Evolutionary conservation across 139 green algal species (phyloP).

Genomic region (Tetradesmus lagerheimii): DNA sequence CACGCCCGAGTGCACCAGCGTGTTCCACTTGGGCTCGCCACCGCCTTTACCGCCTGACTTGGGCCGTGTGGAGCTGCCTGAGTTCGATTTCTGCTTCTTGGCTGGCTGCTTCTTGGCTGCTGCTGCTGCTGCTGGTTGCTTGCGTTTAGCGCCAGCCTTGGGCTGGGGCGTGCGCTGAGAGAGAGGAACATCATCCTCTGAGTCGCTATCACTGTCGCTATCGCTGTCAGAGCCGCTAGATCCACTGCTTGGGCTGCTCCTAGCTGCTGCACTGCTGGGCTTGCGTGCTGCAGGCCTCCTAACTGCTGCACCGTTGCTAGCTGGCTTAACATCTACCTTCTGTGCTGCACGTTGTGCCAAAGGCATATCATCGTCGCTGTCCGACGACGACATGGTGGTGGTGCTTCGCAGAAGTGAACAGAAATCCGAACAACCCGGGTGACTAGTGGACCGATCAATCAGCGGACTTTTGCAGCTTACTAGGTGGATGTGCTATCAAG

Average conservation of each 20-base stretch:
- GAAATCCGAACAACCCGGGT: background rate
- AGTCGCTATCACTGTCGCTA: background rate
- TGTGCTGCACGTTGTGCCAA: constrained; percentile 42
- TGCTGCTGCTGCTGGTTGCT: constrained; percentile 39
- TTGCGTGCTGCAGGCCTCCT: constrained; percentile 12
- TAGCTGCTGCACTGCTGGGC: background rate
- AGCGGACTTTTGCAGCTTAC: background rate
- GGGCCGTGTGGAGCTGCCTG: background rate
- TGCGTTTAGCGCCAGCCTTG: constrained; percentile 34
- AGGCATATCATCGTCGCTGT: constrained; percentile 61
- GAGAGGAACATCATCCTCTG: constrained; percentile 50
- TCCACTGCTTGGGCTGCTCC: constrained; percentile 27
- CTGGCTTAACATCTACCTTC: background rate
- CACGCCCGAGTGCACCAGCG: constrained; percentile 91
- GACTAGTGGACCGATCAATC: background rate
- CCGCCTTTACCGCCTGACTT: background rate
- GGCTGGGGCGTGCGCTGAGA: constrained; percentile 31
- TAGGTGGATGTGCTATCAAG: background rate
- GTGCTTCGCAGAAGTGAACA: background rate
- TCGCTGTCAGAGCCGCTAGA: background rate
- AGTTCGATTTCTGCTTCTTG: background rate
- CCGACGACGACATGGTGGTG: background rate
- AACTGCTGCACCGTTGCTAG: constrained; percentile 8
- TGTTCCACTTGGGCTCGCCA: constrained; percentile 84
- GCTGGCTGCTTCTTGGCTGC: constrained; percentile 34